Conservation (phyloP, 768 basidiomycete species). For the Scleroderma citrinum region DNA sequence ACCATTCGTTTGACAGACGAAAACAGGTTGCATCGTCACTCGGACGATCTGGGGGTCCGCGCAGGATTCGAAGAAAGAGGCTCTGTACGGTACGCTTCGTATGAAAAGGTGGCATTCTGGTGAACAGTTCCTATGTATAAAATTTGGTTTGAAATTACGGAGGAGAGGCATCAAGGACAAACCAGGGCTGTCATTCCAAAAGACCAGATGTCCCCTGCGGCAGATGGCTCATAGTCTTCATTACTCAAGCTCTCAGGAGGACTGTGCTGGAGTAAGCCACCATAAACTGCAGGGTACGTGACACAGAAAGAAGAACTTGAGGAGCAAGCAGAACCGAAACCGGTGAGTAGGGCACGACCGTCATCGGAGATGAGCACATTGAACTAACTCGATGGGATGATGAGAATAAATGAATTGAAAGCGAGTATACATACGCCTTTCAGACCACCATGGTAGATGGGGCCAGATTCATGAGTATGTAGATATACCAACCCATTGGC, state of each 20-base stretch:
- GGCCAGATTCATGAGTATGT: neutral
- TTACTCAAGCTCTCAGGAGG: neutral
- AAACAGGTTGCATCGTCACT: neutral
- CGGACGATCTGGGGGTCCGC: neutral
- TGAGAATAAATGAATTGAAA: neutral
- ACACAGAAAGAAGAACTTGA: neutral
- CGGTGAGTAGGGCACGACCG: neutral
- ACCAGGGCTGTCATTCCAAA: neutral
- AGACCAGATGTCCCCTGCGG: neutral
- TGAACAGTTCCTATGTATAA: neutral
- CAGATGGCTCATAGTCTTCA: neutral
- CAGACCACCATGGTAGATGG: neutral
- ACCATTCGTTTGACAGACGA: neutral
- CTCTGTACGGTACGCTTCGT: neutral
- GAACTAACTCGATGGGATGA: neutral
- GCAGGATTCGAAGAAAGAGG: neutral
- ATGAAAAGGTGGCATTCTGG: neutral
- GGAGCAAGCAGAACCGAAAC: neutral
- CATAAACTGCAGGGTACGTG: neutral
- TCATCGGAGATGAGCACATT: neutral
- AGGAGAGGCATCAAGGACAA: neutral
- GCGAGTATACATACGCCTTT: neutral
- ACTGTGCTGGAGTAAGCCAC: too few species aligned
- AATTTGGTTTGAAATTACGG: neutral
- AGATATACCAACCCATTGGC: neutral